These are phyloP conservation scores for Colletotrichum tropicicola DNA, from an alignment of 2,329 filamentous ascomycete species.

Conservation along the genomic window DNA sequence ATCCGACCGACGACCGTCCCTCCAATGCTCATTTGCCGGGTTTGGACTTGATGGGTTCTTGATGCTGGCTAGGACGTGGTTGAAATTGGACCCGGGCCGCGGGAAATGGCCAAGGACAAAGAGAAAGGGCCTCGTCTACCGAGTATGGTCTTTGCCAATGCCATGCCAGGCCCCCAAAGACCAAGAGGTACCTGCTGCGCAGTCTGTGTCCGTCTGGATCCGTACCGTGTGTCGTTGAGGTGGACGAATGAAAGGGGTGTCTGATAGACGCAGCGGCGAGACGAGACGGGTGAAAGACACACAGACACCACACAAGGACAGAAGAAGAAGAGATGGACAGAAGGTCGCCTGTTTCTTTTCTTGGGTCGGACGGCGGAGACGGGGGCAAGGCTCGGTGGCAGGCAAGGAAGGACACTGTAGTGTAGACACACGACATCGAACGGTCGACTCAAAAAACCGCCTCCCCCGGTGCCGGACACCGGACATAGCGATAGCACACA, in stretches of 20 bases:
- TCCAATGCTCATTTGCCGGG: conserved; percentile 14
- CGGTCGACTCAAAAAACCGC: background rate
- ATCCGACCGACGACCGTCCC: background rate
- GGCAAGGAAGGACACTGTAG: background rate
- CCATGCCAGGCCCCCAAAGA: too few species aligned
- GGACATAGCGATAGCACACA: background rate
- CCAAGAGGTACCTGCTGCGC: too few species aligned
- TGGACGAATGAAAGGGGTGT: conserved; percentile 5
- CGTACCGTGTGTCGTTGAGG: background rate
- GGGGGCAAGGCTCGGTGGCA: conserved; percentile 3
- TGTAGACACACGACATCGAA: background rate
- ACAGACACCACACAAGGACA: conserved; percentile 10
- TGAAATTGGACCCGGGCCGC: too few species aligned
- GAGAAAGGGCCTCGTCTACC: too few species aligned
- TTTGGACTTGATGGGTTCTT: conserved; percentile 7
- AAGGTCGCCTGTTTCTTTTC: conserved; percentile 18
- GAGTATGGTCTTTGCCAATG: too few species aligned
- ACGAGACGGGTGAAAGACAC: conserved; percentile 8
- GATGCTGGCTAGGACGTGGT: background rate
- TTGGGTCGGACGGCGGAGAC: conserved; percentile 8
- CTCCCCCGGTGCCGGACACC: background rate
- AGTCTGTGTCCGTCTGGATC: too few species aligned
- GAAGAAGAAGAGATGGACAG: conserved; percentile 9
- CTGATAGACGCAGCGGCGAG: background rate
- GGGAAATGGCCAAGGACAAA: conserved; percentile 9